Evolutionary conservation across 2,329 filamentous ascomycete species (phyloP).

Genomic region (Fusarium bactridioides): DNA sequence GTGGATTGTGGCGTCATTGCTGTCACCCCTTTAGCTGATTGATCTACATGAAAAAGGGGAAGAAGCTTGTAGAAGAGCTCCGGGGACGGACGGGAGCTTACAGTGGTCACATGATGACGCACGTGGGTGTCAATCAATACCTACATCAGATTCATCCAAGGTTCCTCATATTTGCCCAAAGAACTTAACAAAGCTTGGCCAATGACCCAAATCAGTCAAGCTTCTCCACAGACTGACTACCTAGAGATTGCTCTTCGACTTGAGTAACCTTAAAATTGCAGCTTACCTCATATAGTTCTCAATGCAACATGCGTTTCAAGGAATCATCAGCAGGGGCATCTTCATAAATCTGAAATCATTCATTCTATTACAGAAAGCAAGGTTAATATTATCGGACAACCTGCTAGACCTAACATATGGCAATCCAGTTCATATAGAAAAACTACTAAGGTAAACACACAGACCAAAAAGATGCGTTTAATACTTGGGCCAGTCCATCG

Average conservation of each 20-base stretch:
- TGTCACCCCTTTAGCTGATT: constrained; percentile 6
- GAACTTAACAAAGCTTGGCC: neutral
- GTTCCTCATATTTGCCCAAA: neutral
- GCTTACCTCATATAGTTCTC: neutral
- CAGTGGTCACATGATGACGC: constrained; percentile 7
- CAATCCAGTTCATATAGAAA: neutral
- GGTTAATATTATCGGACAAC: neutral
- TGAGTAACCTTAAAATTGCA: neutral
- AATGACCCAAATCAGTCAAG: neutral
- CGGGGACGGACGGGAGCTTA: neutral
- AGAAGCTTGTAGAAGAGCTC: neutral
- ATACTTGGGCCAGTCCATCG: neutral
- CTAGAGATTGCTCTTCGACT: neutral
- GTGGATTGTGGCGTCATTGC: constrained; percentile 26
- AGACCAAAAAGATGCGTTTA: neutral
- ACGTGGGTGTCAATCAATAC: neutral
- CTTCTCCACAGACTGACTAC: neutral
- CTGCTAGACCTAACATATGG: neutral
- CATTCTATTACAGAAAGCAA: neutral
- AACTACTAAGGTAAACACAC: neutral
- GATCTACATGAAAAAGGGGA: constrained; percentile 12
- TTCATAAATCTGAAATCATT: neutral
- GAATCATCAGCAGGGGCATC: neutral
- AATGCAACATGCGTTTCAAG: neutral
- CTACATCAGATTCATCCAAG: neutral